Base-by-base conservation (phyloP, 805 yeast species). In the Kodamaea hsintzibuensis region DNA sequence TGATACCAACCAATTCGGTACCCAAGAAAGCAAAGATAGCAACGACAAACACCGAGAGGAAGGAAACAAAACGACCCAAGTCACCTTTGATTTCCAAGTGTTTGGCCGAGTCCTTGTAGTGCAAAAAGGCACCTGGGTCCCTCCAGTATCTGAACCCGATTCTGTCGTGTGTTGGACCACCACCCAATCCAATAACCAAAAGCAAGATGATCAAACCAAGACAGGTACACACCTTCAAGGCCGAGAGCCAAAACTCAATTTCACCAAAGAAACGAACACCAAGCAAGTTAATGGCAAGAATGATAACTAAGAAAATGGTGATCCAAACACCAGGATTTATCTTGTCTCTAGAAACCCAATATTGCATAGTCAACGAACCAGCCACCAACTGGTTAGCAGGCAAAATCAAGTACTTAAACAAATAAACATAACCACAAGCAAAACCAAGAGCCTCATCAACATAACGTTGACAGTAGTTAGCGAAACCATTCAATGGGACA, bases 21-120 rank as follows among this genome's bases (percentile, higher is more conserved):
- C 91, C 92, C 42, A 84, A 79, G 64, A 77, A 88, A 8, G 91
- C 88, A 66, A 86, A 88, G 2, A 85, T 82, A 14, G 89, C 86
- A 42, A 83, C 78, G 47, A 83, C 86, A 50, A 86, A 74, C 8
- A 83, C 86, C n/a, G 85, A 76, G 52, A 77, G 76, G 59, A 85
- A 85, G 1, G 88, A 74, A 19, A 83, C 82, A 62, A 86, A 84
- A 63, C 81, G 80, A 57, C 88, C 89, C 56, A 62, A 66, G 14
- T 74, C 54, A 2, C 82, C 83, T 6, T 54, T 64, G 25, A 79
- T 65, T 64, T 73, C 55, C 50, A 76, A 62, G 48, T 62, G 57
- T 50, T 75, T 69, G 2, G 69, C 37, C 4, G 58, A 9, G 59
- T 85, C 86, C 64, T 74, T 60, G 78, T 77, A 80, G 71, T 62